Conservation (phyloP, 805 yeast species). For the Yarrowia alimentaria region DNA sequence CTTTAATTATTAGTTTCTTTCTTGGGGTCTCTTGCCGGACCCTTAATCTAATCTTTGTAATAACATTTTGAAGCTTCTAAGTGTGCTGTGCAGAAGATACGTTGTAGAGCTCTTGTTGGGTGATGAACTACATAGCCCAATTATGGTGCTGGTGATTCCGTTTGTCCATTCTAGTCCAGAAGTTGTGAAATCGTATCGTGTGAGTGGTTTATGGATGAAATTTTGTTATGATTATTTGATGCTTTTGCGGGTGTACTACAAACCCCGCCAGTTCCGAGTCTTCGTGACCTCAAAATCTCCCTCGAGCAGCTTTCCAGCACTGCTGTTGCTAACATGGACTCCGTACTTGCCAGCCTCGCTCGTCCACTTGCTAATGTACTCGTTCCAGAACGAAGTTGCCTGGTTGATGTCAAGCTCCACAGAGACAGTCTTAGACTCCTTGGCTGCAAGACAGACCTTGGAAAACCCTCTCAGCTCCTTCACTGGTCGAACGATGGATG, state of each 20-base stretch:
- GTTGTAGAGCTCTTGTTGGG: too few species aligned
- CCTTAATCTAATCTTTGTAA: conserved; percentile 15
- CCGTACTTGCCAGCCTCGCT: neutral
- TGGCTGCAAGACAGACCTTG: neutral
- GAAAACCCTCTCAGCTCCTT: conserved; percentile 14
- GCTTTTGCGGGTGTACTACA: too few species aligned
- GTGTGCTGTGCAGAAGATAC: too few species aligned
- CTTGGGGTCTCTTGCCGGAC: too few species aligned
- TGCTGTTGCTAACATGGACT: neutral
- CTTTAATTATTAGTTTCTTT: too few species aligned
- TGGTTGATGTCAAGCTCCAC: conserved; percentile 3
- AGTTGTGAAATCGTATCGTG: too few species aligned
- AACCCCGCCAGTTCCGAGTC: conserved; percentile 9
- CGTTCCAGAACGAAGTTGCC: conserved; percentile 12
- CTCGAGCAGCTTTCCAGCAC: conserved; percentile 8
- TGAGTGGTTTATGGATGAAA: too few species aligned
- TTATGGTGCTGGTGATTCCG: too few species aligned
- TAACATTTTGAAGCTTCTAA: neutral
- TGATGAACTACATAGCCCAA: too few species aligned
- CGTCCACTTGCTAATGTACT: conserved; percentile 22
- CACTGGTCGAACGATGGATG: conserved; percentile 14
- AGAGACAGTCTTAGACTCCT: conserved; percentile 33
- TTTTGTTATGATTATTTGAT: too few species aligned
- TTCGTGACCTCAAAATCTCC: conserved; percentile 1
- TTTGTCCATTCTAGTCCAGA: too few species aligned